Base-by-base conservation (phyloP, 2,329 filamentous ascomycete genomes). In the Diplocarpon mali region DNA sequence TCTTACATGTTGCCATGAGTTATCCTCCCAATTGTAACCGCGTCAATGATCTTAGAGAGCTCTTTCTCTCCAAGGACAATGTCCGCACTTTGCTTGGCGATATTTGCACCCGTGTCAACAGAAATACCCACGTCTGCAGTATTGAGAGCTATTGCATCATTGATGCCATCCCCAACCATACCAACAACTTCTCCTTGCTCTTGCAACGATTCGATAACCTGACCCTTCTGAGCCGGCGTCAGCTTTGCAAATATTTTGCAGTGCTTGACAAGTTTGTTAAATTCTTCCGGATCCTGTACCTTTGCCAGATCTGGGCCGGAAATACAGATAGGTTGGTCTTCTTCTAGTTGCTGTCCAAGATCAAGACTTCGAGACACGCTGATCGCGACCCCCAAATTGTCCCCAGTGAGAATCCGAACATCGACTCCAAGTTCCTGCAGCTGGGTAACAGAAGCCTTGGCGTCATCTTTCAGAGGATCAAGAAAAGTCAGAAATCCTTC, bases 131-230 rank as follows among this genome's bases (percentile, higher is more conserved):
- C 39, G 35, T 48, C 46, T 11, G 42, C 45, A 35, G 27, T 12
- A 13, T 38, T 32, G 10, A 50, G 45, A 37, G 48, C 39, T 27
- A 44, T 30, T 6, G 38, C 40, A 31, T 50, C 48, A 30, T 45
- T 50, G 30, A 48, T 48, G 6, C 48, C 48, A 35, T 50, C 45
- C 20, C 48, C 45, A 7, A 50, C 34, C 45, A 50, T 50, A 2
- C 48, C 48, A 16, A 48, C 42, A 35, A 48, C 40, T 17, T 50
- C 31, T 6, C 39, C 31, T 17, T 46, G 30, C 16, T n/a, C 38
- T 54, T 66, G 69, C 34, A 77, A 54, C 0, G 68, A 15, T 5
- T 39, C 32, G 34, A 51, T 41, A 10, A 45, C 45, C 34, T 43
- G 16, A 13, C 38, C 43, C 45, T 12, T 40, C 32, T 1, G 62